phyloP scores from a whole-genome alignment of 176 grass and related monocot genomes.

The Oryza punctata region DNA sequence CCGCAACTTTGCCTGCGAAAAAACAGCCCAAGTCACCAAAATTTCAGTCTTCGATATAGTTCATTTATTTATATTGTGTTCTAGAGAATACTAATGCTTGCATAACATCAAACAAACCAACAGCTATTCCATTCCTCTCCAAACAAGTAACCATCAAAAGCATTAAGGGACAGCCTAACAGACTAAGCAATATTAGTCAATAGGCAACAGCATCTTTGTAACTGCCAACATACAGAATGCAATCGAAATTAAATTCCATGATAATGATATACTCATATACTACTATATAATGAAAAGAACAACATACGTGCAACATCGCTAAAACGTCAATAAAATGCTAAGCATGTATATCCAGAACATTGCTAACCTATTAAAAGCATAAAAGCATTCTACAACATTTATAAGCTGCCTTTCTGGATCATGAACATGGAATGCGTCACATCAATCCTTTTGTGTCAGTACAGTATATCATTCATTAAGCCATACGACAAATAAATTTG shows the following conservation, averaged over 20 bases:
- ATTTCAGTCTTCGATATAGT: background rate
- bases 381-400: background rate
- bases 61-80: background rate
- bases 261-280: background rate
- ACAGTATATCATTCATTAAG: background rate
- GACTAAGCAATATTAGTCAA: background rate
- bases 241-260: conserved; percentile 4
- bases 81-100: conserved; percentile 23
- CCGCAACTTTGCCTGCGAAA: conserved; percentile 76
- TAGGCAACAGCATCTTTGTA: background rate
- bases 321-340: background rate
- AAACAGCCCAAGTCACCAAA: conserved; percentile 19
- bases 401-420: background rate
- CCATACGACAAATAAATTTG: background rate
- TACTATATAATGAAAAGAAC: background rate
- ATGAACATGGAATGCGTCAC: background rate
- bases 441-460: background rate
- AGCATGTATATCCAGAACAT: background rate
- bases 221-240: conserved; percentile 5
- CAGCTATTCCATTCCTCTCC: background rate
- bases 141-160: conserved; percentile 26
- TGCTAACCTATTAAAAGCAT: background rate
- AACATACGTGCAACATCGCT: background rate
- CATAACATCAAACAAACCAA: background rate
- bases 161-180: conserved; percentile 1